Conservation (phyloP, 2,329 filamentous ascomycete genomes). For the Penicillium sp. region DNA sequence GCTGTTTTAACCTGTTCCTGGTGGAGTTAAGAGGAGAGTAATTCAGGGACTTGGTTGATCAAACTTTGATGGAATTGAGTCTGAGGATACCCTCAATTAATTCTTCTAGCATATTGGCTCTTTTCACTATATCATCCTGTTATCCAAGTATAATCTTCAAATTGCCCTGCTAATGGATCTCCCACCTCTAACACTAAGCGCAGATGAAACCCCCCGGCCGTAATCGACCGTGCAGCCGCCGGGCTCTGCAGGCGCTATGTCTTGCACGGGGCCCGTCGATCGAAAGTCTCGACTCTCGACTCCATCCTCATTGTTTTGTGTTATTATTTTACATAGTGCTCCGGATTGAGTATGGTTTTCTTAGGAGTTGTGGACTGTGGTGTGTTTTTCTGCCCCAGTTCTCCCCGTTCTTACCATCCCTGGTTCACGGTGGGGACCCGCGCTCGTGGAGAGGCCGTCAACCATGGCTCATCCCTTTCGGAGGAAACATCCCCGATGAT, state of each 20-base stretch:
- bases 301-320: slow-evolving; percentile 18
- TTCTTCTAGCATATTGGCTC: not conserved
- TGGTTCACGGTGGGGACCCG: slow-evolving; percentile 21
- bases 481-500: slow-evolving; percentile 10
- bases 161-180: not conserved
- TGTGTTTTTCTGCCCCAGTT: not conserved
- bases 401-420: slow-evolving; percentile 7
- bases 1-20: not conserved
- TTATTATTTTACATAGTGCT: slow-evolving; percentile 1
- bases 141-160: not conserved
- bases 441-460: slow-evolving; percentile 14
- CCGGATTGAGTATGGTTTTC: not conserved
- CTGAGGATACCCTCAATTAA: not conserved
- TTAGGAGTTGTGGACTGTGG: not conserved
- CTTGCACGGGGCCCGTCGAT: slow-evolving; percentile 22
- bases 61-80: not conserved
- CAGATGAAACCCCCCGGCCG: slow-evolving; percentile 12
- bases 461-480: slow-evolving; percentile 16
- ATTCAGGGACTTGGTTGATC: not conserved
- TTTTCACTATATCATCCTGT: too few relatives aligned
- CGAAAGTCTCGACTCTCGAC: slow-evolving; percentile 9
- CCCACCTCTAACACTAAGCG: not conserved
- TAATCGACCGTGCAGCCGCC: slow-evolving; percentile 25
- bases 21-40: not conserved
- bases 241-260: slow-evolving; percentile 21